Evolutionary conservation across 257 asterid species (phyloP), one percentile per base, ranked within the genome.

Genomic region (Gardenia jasminoides): DNA sequence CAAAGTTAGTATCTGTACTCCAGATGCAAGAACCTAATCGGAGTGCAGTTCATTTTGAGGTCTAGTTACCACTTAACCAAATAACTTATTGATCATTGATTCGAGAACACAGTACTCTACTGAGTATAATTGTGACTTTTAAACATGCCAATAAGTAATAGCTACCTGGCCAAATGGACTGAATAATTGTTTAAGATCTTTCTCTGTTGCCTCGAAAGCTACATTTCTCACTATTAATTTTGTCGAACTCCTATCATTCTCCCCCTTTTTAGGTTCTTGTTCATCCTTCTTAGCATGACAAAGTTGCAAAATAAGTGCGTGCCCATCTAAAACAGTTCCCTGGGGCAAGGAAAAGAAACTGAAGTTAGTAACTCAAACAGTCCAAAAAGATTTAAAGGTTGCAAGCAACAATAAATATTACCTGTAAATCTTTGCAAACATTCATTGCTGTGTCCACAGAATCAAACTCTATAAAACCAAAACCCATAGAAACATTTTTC

Each of bases 281-380:
- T 86, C 94, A 64, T 92, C 91, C 79, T 84, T 89, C 85, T 92
- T 96, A 74, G 90, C 83, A 85, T 89, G 97, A 78, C 96, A 92
- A 66, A 89, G 96, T 83, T 96, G 97, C 85, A 96, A 70, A 73
- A 89, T 90, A 80, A 96, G 96, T 33, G 98, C 95, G 88, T 96
- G 99, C 67, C 99, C 98, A 83, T 96, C 98, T 79, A 96, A 86
- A 88, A 91, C 96, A 73, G 94, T 92, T 80, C 93, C 93, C 96
- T 94, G 90, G 33, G 78, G 75, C 67, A 75, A 79, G 81, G 31
- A 76, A 64, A 80, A 71, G 75, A 78, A 71, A 83, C 78, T 39
- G 16, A 77, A 59, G 65, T 66, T 72, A 69, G 30, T 54, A 71
- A 33, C 70, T 61, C 12, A 78, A 71, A 56, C 75, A 59, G 26